Percentiles rank a stretch among this genome's conserved stretches.
Evolutionary conservation across 495 filamentous ascomycete genomes (phyloP).

Genomic region (Neurospora africana): DNA sequence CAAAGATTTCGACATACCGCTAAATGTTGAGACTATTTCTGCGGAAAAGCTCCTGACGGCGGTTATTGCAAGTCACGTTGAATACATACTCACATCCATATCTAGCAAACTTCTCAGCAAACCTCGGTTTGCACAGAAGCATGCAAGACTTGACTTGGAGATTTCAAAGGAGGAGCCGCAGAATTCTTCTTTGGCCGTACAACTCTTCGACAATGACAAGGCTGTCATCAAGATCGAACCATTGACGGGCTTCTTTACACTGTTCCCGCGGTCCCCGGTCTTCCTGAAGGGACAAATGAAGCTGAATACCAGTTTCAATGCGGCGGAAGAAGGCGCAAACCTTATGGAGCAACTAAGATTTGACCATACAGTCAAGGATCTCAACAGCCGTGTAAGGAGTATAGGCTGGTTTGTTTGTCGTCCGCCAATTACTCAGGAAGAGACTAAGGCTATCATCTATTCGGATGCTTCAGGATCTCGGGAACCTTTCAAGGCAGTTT

Average conservation of each 20-base stretch:
- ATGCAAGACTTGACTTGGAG: constrained; percentile 43
- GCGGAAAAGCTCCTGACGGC: constrained; percentile 60
- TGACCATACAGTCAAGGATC: constrained; percentile 47
- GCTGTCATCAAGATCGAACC: constrained; percentile 59
- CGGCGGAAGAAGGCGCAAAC: constrained; percentile 41
- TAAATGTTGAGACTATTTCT: constrained; percentile 58
- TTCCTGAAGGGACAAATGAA: constrained; percentile 33
- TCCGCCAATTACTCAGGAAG: constrained; percentile 44
- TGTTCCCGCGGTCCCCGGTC: constrained; percentile 34
- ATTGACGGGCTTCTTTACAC: constrained; percentile 47
- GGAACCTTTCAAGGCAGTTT: constrained; percentile 48
- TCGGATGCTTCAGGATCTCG: constrained; percentile 19
- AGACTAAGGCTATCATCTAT: constrained; percentile 48
- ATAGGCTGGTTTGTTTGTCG: constrained; percentile 51
- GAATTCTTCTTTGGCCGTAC: constrained; percentile 55
- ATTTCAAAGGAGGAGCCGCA: constrained; percentile 49
- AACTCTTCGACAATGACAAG: constrained; percentile 48
- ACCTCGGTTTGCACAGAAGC: constrained; percentile 45
- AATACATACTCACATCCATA: constrained; percentile 51
- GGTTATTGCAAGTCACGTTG: constrained; percentile 65
- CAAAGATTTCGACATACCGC: constrained; percentile 48
- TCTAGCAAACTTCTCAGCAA: constrained; percentile 44
- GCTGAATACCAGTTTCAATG: constrained; percentile 44
- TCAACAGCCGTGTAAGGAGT: constrained; percentile 47
- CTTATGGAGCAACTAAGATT: constrained; percentile 50